These are phyloP conservation scores for Penicillium occitanis DNA, from an alignment of 2,329 filamentous ascomycete genomes.

Conservation along the genomic window DNA sequence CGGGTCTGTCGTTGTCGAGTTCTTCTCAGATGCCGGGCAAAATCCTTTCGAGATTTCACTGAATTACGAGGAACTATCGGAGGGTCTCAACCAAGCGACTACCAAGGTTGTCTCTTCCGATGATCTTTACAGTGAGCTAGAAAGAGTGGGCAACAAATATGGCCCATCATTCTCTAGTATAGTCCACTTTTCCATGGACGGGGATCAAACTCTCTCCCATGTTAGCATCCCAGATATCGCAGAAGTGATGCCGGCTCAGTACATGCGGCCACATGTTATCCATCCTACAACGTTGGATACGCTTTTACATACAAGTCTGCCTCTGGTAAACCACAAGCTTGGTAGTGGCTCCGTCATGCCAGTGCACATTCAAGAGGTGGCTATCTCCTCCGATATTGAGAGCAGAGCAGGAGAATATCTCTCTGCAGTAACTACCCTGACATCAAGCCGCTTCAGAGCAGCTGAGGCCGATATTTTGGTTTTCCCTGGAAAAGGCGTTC, in stretches of 20 bases:
- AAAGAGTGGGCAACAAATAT: background rate
- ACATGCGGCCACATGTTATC: constrained; percentile 34
- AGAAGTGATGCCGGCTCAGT: constrained; percentile 34
- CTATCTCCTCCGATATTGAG: background rate
- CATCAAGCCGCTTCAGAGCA: background rate
- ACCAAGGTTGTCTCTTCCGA: no score
- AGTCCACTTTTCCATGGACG: background rate
- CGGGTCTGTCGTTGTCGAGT: background rate
- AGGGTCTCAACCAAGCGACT: background rate
- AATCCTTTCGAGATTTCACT: background rate
- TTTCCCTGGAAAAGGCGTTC: background rate
- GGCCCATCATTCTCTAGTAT: constrained; percentile 2
- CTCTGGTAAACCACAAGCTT: background rate
- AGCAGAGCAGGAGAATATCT: background rate
- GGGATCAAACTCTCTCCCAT: background rate
- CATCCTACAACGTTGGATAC: constrained; percentile 38
- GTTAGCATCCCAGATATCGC: constrained; percentile 32
- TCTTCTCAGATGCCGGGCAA: background rate
- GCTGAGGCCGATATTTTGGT: background rate
- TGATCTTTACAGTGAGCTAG: no score
- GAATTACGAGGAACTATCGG: background rate
- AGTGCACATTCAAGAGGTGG: background rate
- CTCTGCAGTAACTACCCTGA: background rate
- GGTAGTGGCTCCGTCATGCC: background rate
- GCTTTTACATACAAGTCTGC: constrained; percentile 27